phyloP scores from a whole-genome alignment of 2,329 filamentous ascomycete species.

The Grosmannia huntii region DNA sequence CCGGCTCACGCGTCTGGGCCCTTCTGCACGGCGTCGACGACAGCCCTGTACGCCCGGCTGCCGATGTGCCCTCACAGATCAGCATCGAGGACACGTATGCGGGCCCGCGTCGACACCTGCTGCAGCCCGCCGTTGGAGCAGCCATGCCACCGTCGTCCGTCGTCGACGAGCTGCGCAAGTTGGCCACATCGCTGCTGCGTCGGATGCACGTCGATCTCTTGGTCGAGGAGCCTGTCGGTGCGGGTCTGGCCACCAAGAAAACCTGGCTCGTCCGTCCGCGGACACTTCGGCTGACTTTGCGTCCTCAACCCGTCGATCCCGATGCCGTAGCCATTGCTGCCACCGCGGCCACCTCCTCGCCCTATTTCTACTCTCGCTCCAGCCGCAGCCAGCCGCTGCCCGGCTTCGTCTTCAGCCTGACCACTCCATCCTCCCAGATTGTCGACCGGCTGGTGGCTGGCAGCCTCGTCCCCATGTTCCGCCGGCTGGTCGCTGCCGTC shows the following conservation, averaged over 20 bases:
- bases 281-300: constrained; percentile 69
- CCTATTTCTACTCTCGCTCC: constrained; percentile 44
- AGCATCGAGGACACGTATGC: constrained; percentile 89
- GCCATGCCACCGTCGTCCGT: constrained; percentile 34
- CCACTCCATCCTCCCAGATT: constrained; percentile 2
- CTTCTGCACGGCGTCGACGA: constrained; percentile 73
- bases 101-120: constrained; percentile 48
- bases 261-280: constrained; percentile 70
- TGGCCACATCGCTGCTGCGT: constrained; percentile 58
- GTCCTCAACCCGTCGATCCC: constrained; percentile 28
- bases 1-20: constrained; percentile 57
- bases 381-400: constrained; percentile 55
- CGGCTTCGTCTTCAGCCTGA: constrained; percentile 56
- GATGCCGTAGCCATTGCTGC: constrained; percentile 18
- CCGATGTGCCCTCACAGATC: constrained; percentile 69
- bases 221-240: constrained; percentile 15
- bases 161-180: constrained; percentile 50
- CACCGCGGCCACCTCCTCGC: constrained; percentile 12
- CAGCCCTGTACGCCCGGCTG: constrained; percentile 57
- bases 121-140: constrained; percentile 45
- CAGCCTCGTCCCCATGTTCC: constrained; percentile 13
- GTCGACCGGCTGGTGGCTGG: constrained; percentile 15
- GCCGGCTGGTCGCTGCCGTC: constrained; percentile 9
- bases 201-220: constrained; percentile 67
- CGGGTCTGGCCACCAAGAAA: constrained; percentile 16